Percentiles rank a stretch among this genome's conserved stretches.
Evolutionary conservation across 176 grass and related monocot species (phyloP).

Genomic region (Pontederia crassipes): DNA sequence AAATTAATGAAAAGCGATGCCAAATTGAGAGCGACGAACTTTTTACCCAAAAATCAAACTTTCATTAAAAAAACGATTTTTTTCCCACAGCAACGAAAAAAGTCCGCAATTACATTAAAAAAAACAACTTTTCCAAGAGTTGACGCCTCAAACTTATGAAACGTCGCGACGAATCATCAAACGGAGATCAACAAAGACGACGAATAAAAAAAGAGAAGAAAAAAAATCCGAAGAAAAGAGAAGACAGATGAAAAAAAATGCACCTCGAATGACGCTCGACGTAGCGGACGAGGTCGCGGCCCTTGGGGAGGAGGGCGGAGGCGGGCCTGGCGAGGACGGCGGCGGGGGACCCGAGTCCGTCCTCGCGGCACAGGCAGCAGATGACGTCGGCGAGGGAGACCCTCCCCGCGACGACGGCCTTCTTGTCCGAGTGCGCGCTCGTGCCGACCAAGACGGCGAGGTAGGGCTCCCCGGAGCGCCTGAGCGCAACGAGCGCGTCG

Average conservation of each 20-base stretch:
- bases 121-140: no score
- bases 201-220: background rate
- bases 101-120: no score
- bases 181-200: no score
- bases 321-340: constrained; percentile 39
- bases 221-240: background rate
- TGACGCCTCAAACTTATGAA: no score
- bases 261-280: constrained; percentile 62
- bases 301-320: constrained; percentile 54
- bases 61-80: no score
- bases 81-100: no score
- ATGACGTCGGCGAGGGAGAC: constrained; percentile 58
- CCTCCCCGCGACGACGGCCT: constrained; percentile 14
- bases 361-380: constrained; percentile 57
- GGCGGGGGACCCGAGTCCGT: constrained; percentile 31
- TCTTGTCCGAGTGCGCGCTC: constrained; percentile 16
- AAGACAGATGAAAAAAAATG: no score
- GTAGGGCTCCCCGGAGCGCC: constrained; percentile 34
- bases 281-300: constrained; percentile 29
- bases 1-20: no score
- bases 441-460: constrained; percentile 38
- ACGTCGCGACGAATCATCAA: no score
- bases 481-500: constrained; percentile 29
- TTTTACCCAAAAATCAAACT: no score
- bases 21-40: no score